Evolutionary conservation across 306 rosid genomes (phyloP).

Genomic region (Lablab purpureus): DNA sequence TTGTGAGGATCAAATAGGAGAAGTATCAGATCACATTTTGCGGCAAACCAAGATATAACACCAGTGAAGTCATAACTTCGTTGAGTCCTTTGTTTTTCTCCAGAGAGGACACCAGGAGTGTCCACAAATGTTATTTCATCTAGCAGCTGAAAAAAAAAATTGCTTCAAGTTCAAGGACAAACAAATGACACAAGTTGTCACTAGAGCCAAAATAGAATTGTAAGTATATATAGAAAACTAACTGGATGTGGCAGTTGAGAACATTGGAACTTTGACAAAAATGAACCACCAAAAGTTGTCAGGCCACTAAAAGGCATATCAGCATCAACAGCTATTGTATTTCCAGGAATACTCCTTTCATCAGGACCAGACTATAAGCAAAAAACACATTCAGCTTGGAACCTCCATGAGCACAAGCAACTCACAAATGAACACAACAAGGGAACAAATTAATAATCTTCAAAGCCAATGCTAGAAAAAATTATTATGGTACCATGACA

Average conservation of each 20-base stretch:
- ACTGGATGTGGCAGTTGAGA: constrained; percentile 98
- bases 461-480: neutral
- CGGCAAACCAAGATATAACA: constrained; percentile 97
- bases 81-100: constrained; percentile 96
- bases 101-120: constrained; percentile 97
- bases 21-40: constrained; percentile 93
- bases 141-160: constrained; percentile 64
- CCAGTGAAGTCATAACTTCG: constrained; percentile 96
- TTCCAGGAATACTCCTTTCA: constrained; percentile 97
- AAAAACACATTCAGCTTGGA: constrained; percentile 34
- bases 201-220: neutral
- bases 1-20: constrained; percentile 94
- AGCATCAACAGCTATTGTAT: constrained; percentile 91
- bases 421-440: constrained; percentile 25
- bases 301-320: constrained; percentile 92
- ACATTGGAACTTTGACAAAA: constrained; percentile 90
- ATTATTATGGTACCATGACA: constrained; percentile 76
- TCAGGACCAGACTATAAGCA: constrained; percentile 85
- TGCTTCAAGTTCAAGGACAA: constrained; percentile 17
- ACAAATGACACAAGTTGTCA: constrained; percentile 16
- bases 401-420: constrained; percentile 28
- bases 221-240: constrained; percentile 50
- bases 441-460: neutral
- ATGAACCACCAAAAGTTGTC: constrained; percentile 83
- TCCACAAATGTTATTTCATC: constrained; percentile 92